phyloP scores from a whole-genome alignment of 306 rosid species.

The Phaseolus lunatus region DNA sequence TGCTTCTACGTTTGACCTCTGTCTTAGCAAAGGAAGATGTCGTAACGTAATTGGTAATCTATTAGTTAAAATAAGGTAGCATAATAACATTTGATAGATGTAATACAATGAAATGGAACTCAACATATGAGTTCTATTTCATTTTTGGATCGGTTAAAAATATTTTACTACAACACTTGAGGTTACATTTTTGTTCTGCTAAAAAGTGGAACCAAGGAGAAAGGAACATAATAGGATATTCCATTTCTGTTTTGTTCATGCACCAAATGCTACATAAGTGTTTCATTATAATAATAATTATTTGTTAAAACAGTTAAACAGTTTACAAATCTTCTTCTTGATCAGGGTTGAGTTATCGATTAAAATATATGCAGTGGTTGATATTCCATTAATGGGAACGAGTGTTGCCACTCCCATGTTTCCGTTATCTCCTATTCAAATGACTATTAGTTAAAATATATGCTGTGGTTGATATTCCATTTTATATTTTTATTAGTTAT shows the following conservation, averaged over 20 bases:
- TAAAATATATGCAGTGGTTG: slow-evolving; percentile 3
- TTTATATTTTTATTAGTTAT: background rate
- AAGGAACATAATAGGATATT: background rate
- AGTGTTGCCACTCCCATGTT: background rate
- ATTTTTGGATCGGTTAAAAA: background rate
- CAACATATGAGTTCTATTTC: background rate
- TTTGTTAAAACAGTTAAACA: slow-evolving; percentile 5
- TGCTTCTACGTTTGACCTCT: background rate
- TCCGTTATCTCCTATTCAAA: background rate
- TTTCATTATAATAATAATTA: background rate
- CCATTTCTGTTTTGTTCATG: background rate
- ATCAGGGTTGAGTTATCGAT: background rate
- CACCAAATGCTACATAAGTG: background rate
- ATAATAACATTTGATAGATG: background rate
- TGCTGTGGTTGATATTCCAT: too few relatives aligned
- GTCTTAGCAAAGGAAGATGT: background rate
- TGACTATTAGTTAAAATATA: background rate
- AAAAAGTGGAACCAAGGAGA: background rate
- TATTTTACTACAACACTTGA: background rate
- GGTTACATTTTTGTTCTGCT: background rate
- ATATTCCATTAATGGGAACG: slow-evolving; percentile 8
- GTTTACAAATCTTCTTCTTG: background rate
- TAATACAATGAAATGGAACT: background rate
- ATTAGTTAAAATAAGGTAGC: background rate
- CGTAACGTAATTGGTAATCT: background rate